A percentile compares a stretch with the other conserved stretches of the same genome.
These are phyloP conservation scores for Pulveroboletus ravenelii DNA, from an alignment of 768 basidiomycete species.

Conservation along the genomic window DNA sequence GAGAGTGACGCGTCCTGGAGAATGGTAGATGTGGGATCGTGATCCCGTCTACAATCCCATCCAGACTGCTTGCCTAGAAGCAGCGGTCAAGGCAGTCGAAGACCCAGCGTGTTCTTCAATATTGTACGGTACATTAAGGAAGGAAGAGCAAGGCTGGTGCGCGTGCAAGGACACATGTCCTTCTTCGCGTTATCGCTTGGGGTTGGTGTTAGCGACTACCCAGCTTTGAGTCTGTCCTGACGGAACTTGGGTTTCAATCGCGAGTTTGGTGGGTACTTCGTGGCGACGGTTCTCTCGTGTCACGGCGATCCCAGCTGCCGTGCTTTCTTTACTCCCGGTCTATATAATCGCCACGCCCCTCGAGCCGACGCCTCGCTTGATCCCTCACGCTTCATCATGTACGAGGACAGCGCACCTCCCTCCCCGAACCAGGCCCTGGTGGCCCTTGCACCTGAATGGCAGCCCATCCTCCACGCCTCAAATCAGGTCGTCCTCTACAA, in stretches of 20 bases:
- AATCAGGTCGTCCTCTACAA: slow-evolving; percentile 89
- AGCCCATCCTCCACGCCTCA: slow-evolving; percentile 74
- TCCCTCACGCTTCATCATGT: slow-evolving; percentile 14
- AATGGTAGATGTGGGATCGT: too few relatives aligned
- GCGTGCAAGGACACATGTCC: background rate
- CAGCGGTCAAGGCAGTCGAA: too few relatives aligned
- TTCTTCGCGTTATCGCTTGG: background rate
- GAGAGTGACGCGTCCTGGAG: too few relatives aligned
- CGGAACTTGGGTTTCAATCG: background rate
- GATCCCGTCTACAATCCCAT: too few relatives aligned
- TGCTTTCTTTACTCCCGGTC: too few relatives aligned
- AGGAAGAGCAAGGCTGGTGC: too few relatives aligned
- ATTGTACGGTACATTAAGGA: too few relatives aligned
- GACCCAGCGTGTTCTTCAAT: too few relatives aligned
- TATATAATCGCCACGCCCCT: background rate
- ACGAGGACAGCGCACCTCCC: slow-evolving; percentile 29
- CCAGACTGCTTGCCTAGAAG: too few relatives aligned
- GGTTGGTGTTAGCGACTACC: too few relatives aligned
- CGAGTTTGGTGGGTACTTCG: background rate
- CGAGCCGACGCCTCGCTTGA: background rate
- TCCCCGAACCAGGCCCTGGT: slow-evolving; percentile 31
- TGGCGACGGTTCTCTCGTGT: background rate
- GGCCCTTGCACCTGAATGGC: slow-evolving; percentile 53
- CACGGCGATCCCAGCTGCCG: background rate
- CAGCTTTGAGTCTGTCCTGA: background rate